Evolutionary conservation across 2,329 filamentous ascomycete genomes (phyloP), one percentile per base, ranked within the genome.

Genomic region (Calonectria honghensis): DNA sequence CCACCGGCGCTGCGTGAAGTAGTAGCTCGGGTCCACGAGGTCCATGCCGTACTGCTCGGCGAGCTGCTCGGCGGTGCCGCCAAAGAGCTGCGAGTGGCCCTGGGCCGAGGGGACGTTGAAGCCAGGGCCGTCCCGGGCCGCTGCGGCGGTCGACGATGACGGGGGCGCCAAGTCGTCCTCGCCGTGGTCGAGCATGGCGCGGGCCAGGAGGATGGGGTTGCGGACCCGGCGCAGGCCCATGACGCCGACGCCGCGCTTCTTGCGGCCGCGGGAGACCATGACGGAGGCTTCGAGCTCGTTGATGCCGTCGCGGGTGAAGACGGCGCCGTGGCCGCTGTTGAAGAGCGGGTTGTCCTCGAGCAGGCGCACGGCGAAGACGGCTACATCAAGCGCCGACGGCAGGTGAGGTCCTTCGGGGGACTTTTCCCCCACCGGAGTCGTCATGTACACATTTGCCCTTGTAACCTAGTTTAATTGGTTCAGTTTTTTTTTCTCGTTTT

Each of bases 271-370:
- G 2, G 93, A 94, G 0, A 97, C 94, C 95, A 98, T 98, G 67
- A 98, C 91, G 11, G 92, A 94, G 1, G 95, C 94, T 85, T 98
- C 96, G 75, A 98, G 92, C 86, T 98, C 94, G 83, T 96, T 96
- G 76, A 93, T 90, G 24, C 96, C 96, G 77, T 94, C 93, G 66
- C 93, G 91, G 0, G 95, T 98, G 84, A 97, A 98, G 27, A 98
- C 95, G 66, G 95, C 94, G 68, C 96, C 96, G 80, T 92, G 93
- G 10, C 93, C 95, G 72, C 93, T 92, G 86, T 98, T 98, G 89
- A 97, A 98, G 6, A 97, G 90, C 2, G 93, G 90, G 81, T 96
- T 91, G 81, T 97, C 89, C 85, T 98, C 96, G 20, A 98, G 90
- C 32, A 93, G 89, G 1, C 88, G 87, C 14, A 97, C 95, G 57